Conservation (phyloP, 768 basidiomycete species). For the Auricularia sp. region DNA sequence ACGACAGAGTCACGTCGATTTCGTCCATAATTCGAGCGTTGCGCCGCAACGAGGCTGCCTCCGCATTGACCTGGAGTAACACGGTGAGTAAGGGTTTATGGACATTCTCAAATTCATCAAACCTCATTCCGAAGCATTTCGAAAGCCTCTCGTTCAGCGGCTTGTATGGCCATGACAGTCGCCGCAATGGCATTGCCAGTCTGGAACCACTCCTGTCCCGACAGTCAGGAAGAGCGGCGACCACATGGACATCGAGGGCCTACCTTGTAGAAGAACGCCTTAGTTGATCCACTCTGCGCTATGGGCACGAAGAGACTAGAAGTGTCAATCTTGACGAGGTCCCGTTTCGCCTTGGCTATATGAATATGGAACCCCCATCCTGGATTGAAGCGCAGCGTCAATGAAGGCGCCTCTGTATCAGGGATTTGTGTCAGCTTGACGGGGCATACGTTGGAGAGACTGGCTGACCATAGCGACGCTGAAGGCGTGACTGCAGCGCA, state of each 20-base stretch:
- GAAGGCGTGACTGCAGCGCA: slow-evolving; percentile 45
- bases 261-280: slow-evolving; percentile 50
- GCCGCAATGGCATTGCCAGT: slow-evolving; percentile 62
- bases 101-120: slow-evolving; percentile 4
- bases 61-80: slow-evolving; percentile 45
- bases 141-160: slow-evolving; percentile 66
- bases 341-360: slow-evolving; percentile 52
- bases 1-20: slow-evolving; percentile 72
- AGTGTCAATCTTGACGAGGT: slow-evolving; percentile 37
- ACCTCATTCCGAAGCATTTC: slow-evolving; percentile 60
- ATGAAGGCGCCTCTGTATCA: slow-evolving; percentile 50
- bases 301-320: slow-evolving; percentile 46
- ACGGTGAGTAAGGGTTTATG: background rate
- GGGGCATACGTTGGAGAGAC: background rate
- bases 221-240: background rate
- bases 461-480: slow-evolving; percentile 40
- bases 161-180: slow-evolving; percentile 38
- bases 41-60: slow-evolving; percentile 45
- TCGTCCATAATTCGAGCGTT: slow-evolving; percentile 80
- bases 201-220: slow-evolving; percentile 55
- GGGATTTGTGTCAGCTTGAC: background rate
- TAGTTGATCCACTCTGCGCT: slow-evolving; percentile 54
- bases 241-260: slow-evolving; percentile 23
- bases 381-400: slow-evolving; percentile 60
- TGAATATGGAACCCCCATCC: slow-evolving; percentile 70